Percentiles rank a stretch among this genome's conserved stretches.
These are phyloP conservation scores for Exophiala sideris DNA, from an alignment of 2,329 filamentous ascomycete genomes.

Conservation along the genomic window DNA sequence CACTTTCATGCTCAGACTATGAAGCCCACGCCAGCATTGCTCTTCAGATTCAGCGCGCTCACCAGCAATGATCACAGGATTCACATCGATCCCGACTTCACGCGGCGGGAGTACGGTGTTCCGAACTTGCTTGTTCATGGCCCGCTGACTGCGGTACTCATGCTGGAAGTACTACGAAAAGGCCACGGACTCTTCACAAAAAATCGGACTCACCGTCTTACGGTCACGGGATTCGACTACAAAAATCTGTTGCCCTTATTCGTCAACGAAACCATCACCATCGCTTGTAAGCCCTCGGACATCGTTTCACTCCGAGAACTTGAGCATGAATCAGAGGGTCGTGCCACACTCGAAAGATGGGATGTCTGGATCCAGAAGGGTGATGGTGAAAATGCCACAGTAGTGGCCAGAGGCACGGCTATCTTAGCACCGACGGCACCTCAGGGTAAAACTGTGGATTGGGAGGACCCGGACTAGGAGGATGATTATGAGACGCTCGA, in stretches of 20 bases:
- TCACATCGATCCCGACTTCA: slow-evolving; percentile 74
- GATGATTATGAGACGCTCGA: no score
- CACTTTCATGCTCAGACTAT: slow-evolving; percentile 59
- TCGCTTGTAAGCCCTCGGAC: slow-evolving; percentile 58
- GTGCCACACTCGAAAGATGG: slow-evolving; percentile 53
- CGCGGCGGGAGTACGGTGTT: slow-evolving; percentile 69
- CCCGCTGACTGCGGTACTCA: slow-evolving; percentile 72
- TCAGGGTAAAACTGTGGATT: background rate
- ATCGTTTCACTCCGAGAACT: slow-evolving; percentile 30
- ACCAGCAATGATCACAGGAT: slow-evolving; percentile 92
- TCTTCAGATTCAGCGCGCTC: slow-evolving; percentile 88
- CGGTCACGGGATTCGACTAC: slow-evolving; percentile 65
- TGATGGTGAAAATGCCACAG: slow-evolving; percentile 10
- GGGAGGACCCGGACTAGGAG: no score
- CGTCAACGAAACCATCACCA: slow-evolving; percentile 64
- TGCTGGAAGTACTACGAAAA: slow-evolving; percentile 61
- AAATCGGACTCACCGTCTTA: background rate
- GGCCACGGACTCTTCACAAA: background rate
- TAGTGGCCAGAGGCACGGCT: slow-evolving; percentile 22
- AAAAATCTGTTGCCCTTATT: slow-evolving; percentile 79
- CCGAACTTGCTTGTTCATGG: slow-evolving; percentile 78
- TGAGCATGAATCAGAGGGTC: slow-evolving; percentile 62
- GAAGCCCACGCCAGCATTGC: slow-evolving; percentile 64
- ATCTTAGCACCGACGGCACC: background rate
- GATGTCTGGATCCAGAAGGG: slow-evolving; percentile 45